Evolutionary conservation across 2,329 filamentous ascomycete genomes (phyloP).

Genomic region (Pestalotiopsis sp.): DNA sequence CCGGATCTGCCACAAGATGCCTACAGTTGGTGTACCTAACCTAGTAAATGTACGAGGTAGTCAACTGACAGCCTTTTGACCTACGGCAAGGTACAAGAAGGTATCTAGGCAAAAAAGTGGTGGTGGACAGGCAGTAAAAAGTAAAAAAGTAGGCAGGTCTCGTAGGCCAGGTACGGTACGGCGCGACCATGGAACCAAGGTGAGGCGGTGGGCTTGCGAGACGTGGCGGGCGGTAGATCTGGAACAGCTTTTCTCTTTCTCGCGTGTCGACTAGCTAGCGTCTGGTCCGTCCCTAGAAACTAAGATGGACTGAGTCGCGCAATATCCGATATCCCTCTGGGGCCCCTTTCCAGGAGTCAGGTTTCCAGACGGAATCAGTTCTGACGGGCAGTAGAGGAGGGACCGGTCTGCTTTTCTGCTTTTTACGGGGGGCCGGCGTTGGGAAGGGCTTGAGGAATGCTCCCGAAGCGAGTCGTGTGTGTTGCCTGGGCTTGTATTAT

Average conservation of each 20-base stretch:
- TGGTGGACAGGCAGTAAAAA: too few species aligned
- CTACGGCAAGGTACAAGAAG: background rate
- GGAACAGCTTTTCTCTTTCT: constrained; percentile 5
- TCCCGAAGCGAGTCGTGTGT: constrained; percentile 9
- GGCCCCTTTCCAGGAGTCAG: constrained; percentile 1
- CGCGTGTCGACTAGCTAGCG: constrained; percentile 5
- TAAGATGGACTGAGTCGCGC: constrained; percentile 2
- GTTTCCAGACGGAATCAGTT: background rate
- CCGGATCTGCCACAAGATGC: too few species aligned
- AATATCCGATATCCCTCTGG: constrained; percentile 8
- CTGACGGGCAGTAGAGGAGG: background rate
- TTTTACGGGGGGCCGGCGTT: background rate
- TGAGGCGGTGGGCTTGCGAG: background rate
- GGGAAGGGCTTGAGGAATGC: background rate
- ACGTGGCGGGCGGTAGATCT: background rate
- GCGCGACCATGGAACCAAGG: background rate
- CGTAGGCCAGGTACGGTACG: background rate
- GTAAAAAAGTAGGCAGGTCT: background rate
- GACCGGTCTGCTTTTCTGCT: background rate
- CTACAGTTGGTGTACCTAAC: background rate
- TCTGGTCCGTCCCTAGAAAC: background rate
- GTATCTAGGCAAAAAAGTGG: background rate
- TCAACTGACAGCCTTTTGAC: background rate
- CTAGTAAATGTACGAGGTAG: too few species aligned
- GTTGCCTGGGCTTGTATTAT: background rate